These are phyloP conservation scores for Steccherinum ochraceum DNA, from an alignment of 768 basidiomycete genomes.

Conservation along the genomic window DNA sequence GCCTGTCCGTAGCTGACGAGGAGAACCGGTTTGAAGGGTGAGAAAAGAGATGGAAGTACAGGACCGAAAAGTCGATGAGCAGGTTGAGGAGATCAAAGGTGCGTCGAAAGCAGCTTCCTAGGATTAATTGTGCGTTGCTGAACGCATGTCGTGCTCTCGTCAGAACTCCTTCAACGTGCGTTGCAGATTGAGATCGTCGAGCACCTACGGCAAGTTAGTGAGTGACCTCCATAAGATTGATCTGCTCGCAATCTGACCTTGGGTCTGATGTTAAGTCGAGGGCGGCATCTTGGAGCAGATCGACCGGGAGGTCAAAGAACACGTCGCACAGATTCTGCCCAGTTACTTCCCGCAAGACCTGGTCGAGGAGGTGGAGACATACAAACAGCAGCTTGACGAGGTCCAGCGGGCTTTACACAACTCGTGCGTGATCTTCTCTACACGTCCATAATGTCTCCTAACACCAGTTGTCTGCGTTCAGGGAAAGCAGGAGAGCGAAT, in stretches of 20 bases:
- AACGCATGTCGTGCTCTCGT: no score
- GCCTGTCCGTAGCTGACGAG: neutral
- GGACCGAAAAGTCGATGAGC: constrained; percentile 36
- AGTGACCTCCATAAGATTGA: constrained; percentile 7
- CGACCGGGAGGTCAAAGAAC: constrained; percentile 42
- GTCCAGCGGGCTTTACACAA: constrained; percentile 46
- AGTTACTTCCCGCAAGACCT: constrained; percentile 39
- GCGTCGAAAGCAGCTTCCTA: constrained; percentile 10
- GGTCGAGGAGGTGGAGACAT: constrained; percentile 41
- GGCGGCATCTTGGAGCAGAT: constrained; percentile 41
- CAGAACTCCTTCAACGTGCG: constrained; percentile 42
- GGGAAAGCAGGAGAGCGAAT: constrained; percentile 54
- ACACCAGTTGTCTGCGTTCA: constrained; percentile 19
- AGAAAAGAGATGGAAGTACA: constrained; percentile 37
- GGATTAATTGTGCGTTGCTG: neutral
- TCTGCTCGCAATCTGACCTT: neutral
- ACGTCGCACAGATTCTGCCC: constrained; percentile 43
- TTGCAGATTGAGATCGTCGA: constrained; percentile 38
- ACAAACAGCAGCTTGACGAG: constrained; percentile 39
- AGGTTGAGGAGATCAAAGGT: constrained; percentile 46
- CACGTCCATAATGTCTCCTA: constrained; percentile 13
- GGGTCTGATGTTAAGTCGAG: constrained; percentile 33
- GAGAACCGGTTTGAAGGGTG: constrained; percentile 29
- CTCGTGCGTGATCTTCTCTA: constrained; percentile 32
- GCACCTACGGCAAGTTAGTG: constrained; percentile 41